Percentiles rank a stretch among this genome's conserved stretches.
Conservation (phyloP, 1,139 yeast species). For the Blastobotrys serpentis region DNA sequence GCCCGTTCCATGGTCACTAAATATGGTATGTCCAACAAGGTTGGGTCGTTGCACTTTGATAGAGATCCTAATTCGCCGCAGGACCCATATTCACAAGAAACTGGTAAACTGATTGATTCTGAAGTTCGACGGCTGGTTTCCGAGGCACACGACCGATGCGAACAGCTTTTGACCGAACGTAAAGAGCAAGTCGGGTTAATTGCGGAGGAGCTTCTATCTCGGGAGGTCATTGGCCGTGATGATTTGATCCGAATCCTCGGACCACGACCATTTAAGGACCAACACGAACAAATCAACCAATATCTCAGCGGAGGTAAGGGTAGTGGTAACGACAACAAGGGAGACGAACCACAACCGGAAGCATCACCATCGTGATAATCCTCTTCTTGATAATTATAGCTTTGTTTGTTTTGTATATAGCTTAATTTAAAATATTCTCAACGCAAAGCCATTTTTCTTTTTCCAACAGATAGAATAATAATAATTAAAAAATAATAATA, state of each 20-base stretch:
- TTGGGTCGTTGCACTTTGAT: constrained; percentile 80
- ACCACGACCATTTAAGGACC: constrained; percentile 85
- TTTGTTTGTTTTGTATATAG: not conserved
- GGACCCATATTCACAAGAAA: constrained; percentile 88
- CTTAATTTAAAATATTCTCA: not conserved
- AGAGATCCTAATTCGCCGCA: constrained; percentile 47
- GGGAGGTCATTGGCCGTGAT: constrained; percentile 85
- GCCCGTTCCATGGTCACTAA: constrained; percentile 91
- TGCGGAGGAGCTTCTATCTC: constrained; percentile 77
- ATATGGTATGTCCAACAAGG: constrained; percentile 83
- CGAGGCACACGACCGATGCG: constrained; percentile 74
- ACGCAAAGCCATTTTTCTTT: no score
- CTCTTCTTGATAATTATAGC: not conserved
- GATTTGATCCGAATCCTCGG: constrained; percentile 89
- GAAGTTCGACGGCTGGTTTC: constrained; percentile 81
- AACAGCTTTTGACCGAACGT: constrained; percentile 64
- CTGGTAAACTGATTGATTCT: constrained; percentile 73
- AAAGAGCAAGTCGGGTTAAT: constrained; percentile 73
- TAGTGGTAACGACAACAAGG: constrained; percentile 23
- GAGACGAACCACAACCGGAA: not conserved
- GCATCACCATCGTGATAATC: not conserved
- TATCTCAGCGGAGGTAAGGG: constrained; percentile 44
- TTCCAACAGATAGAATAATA: no score
- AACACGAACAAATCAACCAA: constrained; percentile 90
- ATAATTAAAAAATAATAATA: constrained; percentile 1